A percentile compares a stretch with the other conserved stretches of the same genome.
Conservation (phyloP, 257 asterid genomes). For the Agastache rugosa region DNA sequence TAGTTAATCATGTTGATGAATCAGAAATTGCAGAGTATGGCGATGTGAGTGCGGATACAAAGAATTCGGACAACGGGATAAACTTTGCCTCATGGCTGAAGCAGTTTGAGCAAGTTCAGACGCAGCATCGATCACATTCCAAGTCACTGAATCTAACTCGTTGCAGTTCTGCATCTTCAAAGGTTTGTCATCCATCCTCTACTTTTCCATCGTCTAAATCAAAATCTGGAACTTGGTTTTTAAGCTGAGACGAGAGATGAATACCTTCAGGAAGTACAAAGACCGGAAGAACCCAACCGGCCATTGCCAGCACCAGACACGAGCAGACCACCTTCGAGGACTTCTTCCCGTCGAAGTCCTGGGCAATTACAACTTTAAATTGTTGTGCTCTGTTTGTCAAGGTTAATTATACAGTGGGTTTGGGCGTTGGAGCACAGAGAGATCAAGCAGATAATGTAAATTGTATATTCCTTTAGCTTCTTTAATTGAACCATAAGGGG, state of each 20-base stretch:
- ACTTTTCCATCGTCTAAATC: background rate
- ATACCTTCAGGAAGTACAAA: conserved; percentile 66
- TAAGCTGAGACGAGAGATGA: background rate
- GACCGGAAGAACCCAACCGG: conserved; percentile 63
- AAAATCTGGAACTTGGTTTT: background rate
- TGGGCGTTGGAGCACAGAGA: conserved; percentile 37
- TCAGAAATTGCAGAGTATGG: conserved; percentile 64
- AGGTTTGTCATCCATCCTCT: conserved; percentile 51
- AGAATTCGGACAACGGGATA: conserved; percentile 53
- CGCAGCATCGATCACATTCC: conserved; percentile 66
- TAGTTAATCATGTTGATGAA: conserved; percentile 49
- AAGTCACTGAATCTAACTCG: conserved; percentile 61
- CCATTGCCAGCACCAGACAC: conserved; percentile 50
- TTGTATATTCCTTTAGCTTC: conserved; percentile 73
- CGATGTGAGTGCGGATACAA: conserved; percentile 51
- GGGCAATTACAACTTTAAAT: conserved; percentile 69
- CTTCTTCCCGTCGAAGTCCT: conserved; percentile 67
- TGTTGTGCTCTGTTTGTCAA: conserved; percentile 29
- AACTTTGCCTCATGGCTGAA: conserved; percentile 70
- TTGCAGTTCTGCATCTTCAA: conserved; percentile 54
- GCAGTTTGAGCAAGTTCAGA: conserved; percentile 81
- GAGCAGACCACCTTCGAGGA: conserved; percentile 68
- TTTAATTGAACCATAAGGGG: conserved; percentile 48
- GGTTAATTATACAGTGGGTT: conserved; percentile 42
- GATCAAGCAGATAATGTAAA: conserved; percentile 58